These are phyloP conservation scores for Nannochloris sp. DNA, from an alignment of 139 green algal species.

Conservation along the genomic window DNA sequence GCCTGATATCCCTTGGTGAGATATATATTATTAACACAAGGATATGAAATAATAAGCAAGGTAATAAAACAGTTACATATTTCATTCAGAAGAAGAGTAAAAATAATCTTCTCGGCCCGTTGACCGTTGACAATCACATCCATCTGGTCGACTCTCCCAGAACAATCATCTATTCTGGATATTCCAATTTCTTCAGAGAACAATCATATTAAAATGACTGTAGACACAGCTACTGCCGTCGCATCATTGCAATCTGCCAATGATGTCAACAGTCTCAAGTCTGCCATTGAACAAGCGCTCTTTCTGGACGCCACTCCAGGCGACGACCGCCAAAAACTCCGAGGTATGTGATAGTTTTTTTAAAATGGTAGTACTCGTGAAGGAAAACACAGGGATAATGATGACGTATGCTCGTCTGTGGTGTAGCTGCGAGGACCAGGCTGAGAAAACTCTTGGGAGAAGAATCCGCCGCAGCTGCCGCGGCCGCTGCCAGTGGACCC, in stretches of 20 bases:
- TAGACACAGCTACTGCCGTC: conserved; percentile 25
- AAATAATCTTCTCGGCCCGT: no score
- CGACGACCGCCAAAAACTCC: conserved; percentile 66
- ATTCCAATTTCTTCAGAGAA: not conserved
- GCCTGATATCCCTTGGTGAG: no score
- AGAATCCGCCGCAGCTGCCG: conserved; percentile 18
- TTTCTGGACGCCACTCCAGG: conserved; percentile 66
- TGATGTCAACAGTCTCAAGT: conserved; percentile 45
- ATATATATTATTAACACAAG: no score
- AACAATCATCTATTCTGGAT: not conserved
- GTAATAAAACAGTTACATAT: no score
- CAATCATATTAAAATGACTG: conserved; percentile 3
- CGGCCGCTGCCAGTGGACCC: conserved; percentile 12
- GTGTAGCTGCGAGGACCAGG: conserved; percentile 54
- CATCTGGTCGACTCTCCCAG: conserved; percentile 1
- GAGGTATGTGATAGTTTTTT: conserved; percentile 31
- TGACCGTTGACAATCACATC: no score
- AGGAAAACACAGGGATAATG: no score
- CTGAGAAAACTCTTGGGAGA: conserved; percentile 53
- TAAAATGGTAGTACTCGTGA: no score
- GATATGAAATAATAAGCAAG: no score
- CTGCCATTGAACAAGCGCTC: conserved; percentile 49
- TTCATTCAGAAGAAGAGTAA: no score
- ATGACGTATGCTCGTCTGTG: not conserved
- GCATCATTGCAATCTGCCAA: conserved; percentile 48